phyloP scores from a whole-genome alignment of 352 stramenopile genomes.

The Phytophthora tentaculata region DNA sequence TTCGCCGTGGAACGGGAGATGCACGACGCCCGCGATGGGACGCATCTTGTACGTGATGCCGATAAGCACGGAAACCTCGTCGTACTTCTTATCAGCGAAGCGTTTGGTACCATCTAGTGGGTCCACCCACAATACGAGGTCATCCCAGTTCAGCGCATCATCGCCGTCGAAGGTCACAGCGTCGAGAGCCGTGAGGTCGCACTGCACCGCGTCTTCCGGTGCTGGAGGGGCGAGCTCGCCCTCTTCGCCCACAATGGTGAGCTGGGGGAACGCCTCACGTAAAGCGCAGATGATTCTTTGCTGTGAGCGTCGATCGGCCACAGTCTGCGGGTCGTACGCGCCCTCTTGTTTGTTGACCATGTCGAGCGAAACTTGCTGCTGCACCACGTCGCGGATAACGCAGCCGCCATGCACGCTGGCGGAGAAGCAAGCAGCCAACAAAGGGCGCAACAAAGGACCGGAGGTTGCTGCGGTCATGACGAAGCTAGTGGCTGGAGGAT shows the following conservation, averaged over 20 bases:
- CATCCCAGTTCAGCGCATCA: constrained; percentile 37
- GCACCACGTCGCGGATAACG: constrained; percentile 77
- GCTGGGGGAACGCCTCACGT: constrained; percentile 54
- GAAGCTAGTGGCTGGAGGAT: background rate
- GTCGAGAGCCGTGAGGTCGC: constrained; percentile 43
- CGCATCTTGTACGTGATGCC: constrained; percentile 73
- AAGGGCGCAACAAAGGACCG: constrained; percentile 39
- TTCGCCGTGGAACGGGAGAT: constrained; percentile 66
- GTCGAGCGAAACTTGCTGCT: constrained; percentile 53
- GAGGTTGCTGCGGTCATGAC: constrained; percentile 19
- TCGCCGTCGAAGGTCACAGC: constrained; percentile 28
- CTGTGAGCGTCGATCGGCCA: constrained; percentile 77
- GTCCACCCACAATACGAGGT: constrained; percentile 83
- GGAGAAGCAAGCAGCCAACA: constrained; percentile 69
- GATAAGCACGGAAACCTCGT: constrained; percentile 82
- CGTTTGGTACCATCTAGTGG: constrained; percentile 83
- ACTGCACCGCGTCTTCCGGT: constrained; percentile 54
- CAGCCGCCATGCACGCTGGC: constrained; percentile 55
- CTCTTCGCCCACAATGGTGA: constrained; percentile 65
- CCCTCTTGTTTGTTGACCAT: constrained; percentile 82
- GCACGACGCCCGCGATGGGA: constrained; percentile 72
- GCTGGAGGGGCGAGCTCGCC: constrained; percentile 60
- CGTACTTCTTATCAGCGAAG: constrained; percentile 72
- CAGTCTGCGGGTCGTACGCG: constrained; percentile 79
- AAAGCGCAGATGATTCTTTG: constrained; percentile 74